A percentile compares a stretch with the other conserved stretches of the same genome.
Evolutionary conservation across 495 filamentous ascomycete genomes (phyloP).

Genomic region (Lasiosphaeriaceae sp.): DNA sequence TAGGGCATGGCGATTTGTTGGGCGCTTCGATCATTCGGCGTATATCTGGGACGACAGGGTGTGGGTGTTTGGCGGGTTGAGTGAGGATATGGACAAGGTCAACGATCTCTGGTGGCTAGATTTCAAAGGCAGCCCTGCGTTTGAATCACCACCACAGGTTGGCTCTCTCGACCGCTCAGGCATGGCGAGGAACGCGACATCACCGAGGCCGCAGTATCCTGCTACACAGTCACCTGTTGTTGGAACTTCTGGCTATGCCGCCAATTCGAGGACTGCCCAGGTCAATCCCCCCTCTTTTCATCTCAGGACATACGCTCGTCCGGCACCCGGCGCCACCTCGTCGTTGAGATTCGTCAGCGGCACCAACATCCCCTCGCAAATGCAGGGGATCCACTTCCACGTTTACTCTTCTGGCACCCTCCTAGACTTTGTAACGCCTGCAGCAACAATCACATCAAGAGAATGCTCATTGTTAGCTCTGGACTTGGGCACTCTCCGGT

Average conservation of each 20-base stretch:
- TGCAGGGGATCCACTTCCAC: slow-evolving; percentile 89
- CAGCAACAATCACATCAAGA: slow-evolving; percentile 72
- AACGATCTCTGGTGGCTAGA: slow-evolving; percentile 97
- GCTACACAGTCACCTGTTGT: slow-evolving; percentile 37
- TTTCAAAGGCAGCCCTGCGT: slow-evolving; percentile 80
- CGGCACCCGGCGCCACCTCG: slow-evolving; percentile 78
- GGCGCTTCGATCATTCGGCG: slow-evolving; percentile 88
- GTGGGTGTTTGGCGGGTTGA: slow-evolving; percentile 96
- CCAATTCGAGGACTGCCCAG: slow-evolving; percentile 85
- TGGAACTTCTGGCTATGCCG: slow-evolving; percentile 72
- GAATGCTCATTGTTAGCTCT: slow-evolving; percentile 89
- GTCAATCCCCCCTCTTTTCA: slow-evolving; percentile 67
- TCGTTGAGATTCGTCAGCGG: slow-evolving; percentile 86
- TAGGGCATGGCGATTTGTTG: slow-evolving; percentile 88
- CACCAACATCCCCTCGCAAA: slow-evolving; percentile 79
- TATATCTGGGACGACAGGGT: slow-evolving; percentile 85
- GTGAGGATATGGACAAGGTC: slow-evolving; percentile 91
- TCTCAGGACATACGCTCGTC: slow-evolving; percentile 65
- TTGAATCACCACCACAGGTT: slow-evolving; percentile 68
- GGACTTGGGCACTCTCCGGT: slow-evolving; percentile 78
- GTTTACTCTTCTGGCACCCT: slow-evolving; percentile 89
- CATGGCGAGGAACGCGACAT: slow-evolving; percentile 31
- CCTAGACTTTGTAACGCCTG: slow-evolving; percentile 89
- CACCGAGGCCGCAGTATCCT: slow-evolving; percentile 41
- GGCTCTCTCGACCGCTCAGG: slow-evolving; percentile 54